phyloP scores from a whole-genome alignment of 1,139 yeast species.

The Blastobotrys arbuscula region DNA sequence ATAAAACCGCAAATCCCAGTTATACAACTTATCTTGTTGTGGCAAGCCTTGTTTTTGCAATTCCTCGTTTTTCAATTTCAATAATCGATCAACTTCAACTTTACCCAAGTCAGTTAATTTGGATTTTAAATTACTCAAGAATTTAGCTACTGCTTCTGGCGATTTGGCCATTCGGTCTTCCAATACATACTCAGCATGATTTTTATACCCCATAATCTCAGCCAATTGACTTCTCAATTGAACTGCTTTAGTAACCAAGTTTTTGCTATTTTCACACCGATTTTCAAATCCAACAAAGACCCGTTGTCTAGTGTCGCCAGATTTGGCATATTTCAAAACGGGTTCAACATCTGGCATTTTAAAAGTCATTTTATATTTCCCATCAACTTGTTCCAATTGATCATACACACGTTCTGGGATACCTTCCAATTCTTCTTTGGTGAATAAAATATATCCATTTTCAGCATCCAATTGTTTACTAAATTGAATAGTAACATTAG shows the following conservation, averaged over 20 bases:
- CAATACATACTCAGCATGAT: slow-evolving; percentile 61
- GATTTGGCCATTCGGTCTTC: slow-evolving; percentile 78
- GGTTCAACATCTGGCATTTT: slow-evolving; percentile 79
- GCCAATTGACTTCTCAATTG: slow-evolving; percentile 59
- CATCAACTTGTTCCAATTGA: slow-evolving; percentile 50
- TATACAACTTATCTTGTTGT: slow-evolving; percentile 43
- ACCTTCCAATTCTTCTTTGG: slow-evolving; percentile 63
- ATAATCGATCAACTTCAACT: slow-evolving; percentile 47
- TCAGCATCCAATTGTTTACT: slow-evolving; percentile 68
- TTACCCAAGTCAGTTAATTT: slow-evolving; percentile 56
- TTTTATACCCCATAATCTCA: slow-evolving; percentile 55
- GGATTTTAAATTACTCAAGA: slow-evolving; percentile 53
- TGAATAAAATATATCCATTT: slow-evolving; percentile 52
- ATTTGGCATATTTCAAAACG: slow-evolving; percentile 62
- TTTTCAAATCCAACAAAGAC: slow-evolving; percentile 65
- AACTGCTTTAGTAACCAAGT: slow-evolving; percentile 53
- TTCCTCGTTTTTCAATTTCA: slow-evolving; percentile 51
- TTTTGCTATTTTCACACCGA: slow-evolving; percentile 60
- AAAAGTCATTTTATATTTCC: slow-evolving; percentile 62
- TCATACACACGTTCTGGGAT: slow-evolving; percentile 59
- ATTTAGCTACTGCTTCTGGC: slow-evolving; percentile 51
- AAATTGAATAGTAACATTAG: slow-evolving; percentile 53
- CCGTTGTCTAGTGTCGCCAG: slow-evolving; percentile 56
- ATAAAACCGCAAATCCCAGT: slow-evolving; percentile 72
- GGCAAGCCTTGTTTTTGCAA: slow-evolving; percentile 41